A percentile compares a stretch with the other conserved stretches of the same genome.
phyloP scores from a whole-genome alignment of 2,329 filamentous ascomycete genomes.

The Bipolaris oryzae region DNA sequence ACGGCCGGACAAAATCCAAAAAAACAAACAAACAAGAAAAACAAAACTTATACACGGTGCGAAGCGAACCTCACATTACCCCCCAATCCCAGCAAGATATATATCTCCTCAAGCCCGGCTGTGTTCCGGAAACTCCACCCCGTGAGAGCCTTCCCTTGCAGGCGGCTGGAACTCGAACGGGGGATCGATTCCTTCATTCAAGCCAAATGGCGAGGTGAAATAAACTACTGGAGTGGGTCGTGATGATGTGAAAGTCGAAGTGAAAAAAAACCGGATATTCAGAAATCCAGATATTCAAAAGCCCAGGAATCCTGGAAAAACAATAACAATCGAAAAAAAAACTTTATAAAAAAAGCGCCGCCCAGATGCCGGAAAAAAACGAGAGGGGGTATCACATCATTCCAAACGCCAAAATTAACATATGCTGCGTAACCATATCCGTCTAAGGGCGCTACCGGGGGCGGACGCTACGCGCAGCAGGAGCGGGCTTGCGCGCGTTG shows the following conservation, averaged over 20 bases:
- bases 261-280: too few species aligned
- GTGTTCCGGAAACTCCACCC: slow-evolving; percentile 13
- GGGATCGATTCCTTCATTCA: slow-evolving; percentile 13
- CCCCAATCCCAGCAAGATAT: background rate
- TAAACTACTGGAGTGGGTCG: background rate
- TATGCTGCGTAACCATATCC: slow-evolving; percentile 16
- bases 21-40: too few species aligned
- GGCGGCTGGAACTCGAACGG: slow-evolving; percentile 21
- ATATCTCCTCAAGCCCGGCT: slow-evolving; percentile 9
- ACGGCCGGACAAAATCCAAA: too few species aligned
- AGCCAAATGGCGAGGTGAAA: slow-evolving; percentile 14
- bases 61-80: too few species aligned
- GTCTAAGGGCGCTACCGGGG: slow-evolving; percentile 28
- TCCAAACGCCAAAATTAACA: slow-evolving; percentile 18
- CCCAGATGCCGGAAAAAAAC: slow-evolving; percentile 9
- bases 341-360: slow-evolving; percentile 14
- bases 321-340: slow-evolving; percentile 2
- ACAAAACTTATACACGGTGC: too few species aligned
- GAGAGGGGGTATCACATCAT: slow-evolving; percentile 16
- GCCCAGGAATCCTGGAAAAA: background rate
- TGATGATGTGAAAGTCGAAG: background rate
- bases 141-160: slow-evolving; percentile 24
- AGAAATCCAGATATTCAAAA: too few species aligned
- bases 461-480: slow-evolving; percentile 25
- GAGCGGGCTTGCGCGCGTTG: slow-evolving; percentile 25